These are phyloP conservation scores for Citeromyces matritensis DNA, from an alignment of 805 yeast species.

Conservation along the genomic window DNA sequence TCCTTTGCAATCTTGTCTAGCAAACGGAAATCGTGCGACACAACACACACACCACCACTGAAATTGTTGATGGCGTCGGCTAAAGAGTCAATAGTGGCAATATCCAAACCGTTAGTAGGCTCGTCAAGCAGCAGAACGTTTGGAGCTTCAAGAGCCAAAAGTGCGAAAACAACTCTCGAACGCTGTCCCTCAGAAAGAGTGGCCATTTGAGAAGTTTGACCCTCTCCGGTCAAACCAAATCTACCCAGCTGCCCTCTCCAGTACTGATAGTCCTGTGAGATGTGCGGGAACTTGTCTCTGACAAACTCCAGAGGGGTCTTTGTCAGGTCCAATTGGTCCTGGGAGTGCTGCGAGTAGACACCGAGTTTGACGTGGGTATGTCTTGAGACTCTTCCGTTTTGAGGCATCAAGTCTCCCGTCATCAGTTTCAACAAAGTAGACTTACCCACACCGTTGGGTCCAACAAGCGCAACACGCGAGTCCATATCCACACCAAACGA, in stretches of 20 bases:
- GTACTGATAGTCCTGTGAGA: conserved; percentile 97
- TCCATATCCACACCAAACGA: conserved; percentile 99
- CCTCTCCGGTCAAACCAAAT: conserved; percentile 97
- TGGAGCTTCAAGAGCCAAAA: conserved; percentile 89
- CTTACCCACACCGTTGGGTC: conserved; percentile 99
- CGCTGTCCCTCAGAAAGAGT: conserved; percentile 98
- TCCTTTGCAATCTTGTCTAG: conserved; percentile 96
- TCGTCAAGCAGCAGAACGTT: conserved; percentile 92
- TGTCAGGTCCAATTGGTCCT: conserved; percentile 93
- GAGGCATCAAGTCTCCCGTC: conserved; percentile 89
- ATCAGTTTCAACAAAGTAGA: conserved; percentile 89
- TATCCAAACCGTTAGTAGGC: conserved; percentile 99
- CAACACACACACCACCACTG: conserved; percentile 97
- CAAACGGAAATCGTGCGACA: conserved; percentile 97
- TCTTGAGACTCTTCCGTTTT: conserved; percentile 89
- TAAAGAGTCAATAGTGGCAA: conserved; percentile 93
- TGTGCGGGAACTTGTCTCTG: conserved; percentile 77
- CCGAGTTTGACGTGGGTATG: conserved; percentile 97
- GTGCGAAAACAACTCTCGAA: conserved; percentile 95
- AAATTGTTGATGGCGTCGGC: conserved; percentile 92
- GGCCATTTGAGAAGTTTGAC: conserved; percentile 97
- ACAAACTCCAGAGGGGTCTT: conserved; percentile 94
- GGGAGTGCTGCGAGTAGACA: conserved; percentile 97
- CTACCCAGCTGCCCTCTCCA: conserved; percentile 97
- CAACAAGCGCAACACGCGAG: conserved; percentile 93